Base-by-base conservation (phyloP, 345 rosid genomes). In the Syzygium aqueum region DNA sequence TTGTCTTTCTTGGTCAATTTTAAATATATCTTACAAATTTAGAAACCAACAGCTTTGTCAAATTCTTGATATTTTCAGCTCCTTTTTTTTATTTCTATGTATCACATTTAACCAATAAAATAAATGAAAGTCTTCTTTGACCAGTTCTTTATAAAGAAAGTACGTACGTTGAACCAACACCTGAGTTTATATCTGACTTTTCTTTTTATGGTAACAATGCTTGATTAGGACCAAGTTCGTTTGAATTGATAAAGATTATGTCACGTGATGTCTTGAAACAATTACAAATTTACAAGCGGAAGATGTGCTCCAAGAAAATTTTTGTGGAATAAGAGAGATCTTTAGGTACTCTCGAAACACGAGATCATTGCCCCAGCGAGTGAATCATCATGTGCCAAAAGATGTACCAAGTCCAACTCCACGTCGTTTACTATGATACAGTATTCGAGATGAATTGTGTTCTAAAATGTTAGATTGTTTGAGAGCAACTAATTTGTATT, bases 201-300 rank as follows among this genome's bases (percentile, higher is more conserved):
- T 28, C 37, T 28, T 28, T 63, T 63, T 28, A 63, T 28, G 77
- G 33, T 63, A 28, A 15, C 33, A n/a, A 61, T 91, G 93, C 67
- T 91, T 89, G 11, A 90, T 85, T 77, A 86, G 86, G 2, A 85
- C 88, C 25, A 88, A 90, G 16, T 90, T 89, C 28, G 77, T 63
- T 28, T 63, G 78, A 67, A 67, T 30, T 61, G 37, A 61, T 14
- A 61, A 61, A 61, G 73, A 2, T 6, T 61, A 61, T 61, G 73
- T 61, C 7, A 8, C 0, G 8, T 30, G 78, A 16, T 30, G 43
- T 30, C 73, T 61, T 61, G 37, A 61, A 61, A 19, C 73, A n/a
- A 61, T 61, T 65, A 30, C 3, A 23, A 65, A 16, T 30, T 37
- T 65, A 16, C 43, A 65, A 65, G 12, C 78, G 73, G 67, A 61